Evolutionary conservation across 345 rosid species (phyloP), one percentile per base, ranked within the genome.

Genomic region (Citrus australasica): DNA sequence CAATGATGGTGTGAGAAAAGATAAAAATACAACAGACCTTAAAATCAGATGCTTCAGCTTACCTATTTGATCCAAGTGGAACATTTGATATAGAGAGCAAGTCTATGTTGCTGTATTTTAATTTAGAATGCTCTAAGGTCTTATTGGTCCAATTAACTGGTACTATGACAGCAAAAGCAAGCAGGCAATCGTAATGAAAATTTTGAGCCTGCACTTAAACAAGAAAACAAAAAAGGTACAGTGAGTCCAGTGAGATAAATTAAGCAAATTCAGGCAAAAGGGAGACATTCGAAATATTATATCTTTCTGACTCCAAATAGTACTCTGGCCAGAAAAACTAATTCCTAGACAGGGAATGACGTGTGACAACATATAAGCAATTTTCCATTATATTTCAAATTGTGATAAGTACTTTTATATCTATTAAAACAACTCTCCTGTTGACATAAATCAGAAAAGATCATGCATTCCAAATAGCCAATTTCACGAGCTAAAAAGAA

Each of bases 61-160:
- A 93, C 99, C 98, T 89, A 3, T 35, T 42, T 73, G 99, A 95
- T 77, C 92, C 96, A 60, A 37, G 78, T 40, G 97, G 96, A 82
- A 95, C 85, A 78, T 95, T 95, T 62, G 98, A 95, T 81, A 95
- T 92, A 76, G 99, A 95, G 67, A 93, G 91, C 85, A 87, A 89
- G 87, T 95, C 99, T 24, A 95, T 87, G 66, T 91, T 82, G 74
- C 97, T 92, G 82, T 84, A 88, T 66, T 89, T 87, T 51, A 92
- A 70, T 37, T 87, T 83, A 13, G 91, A 83, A 63, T n/a, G 84
- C 86, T 89, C 85, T 69, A 93, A 82, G 73, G 94, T 91, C 75
- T 58, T 76, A 65, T 92, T 92, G 3, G 96, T 95, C 98, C 97
- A 93, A 79, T 93, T 92, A 73, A 95, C 95, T 5, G 99, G 99